A percentile compares a stretch with the other conserved stretches of the same genome.
Evolutionary conservation across 345 rosid species (phyloP).

Genomic region (Kernera saxatilis): DNA sequence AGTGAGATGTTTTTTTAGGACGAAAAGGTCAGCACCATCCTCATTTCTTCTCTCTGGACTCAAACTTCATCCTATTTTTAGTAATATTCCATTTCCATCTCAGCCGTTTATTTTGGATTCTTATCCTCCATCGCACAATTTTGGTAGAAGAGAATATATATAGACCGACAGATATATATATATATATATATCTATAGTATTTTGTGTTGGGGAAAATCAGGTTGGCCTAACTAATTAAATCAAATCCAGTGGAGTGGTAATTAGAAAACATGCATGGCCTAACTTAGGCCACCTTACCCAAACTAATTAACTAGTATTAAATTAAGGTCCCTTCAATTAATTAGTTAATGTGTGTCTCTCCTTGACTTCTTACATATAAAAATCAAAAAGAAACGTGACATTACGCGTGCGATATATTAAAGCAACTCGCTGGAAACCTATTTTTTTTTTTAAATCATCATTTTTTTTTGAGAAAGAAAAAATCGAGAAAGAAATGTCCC

Average conservation of each 20-base stretch:
- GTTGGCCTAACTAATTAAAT: constrained; percentile 21
- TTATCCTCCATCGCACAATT: constrained; percentile 5
- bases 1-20: constrained; percentile 5
- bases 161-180: not conserved
- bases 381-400: constrained; percentile 14
- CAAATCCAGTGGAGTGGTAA: constrained; percentile 11
- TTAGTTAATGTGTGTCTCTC: constrained; percentile 1
- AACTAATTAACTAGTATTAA: constrained; percentile 3
- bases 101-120: constrained; percentile 19
- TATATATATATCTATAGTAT: not conserved
- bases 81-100: constrained; percentile 14
- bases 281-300: constrained; percentile 27
- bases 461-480: no score
- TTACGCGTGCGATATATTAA: not conserved
- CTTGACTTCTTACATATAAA: not conserved
- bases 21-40: constrained; percentile 16
- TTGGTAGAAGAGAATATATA: not conserved
- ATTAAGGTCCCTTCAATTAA: not conserved
- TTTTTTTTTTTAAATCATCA: no score
- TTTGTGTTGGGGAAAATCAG: constrained; percentile 13
- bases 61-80: constrained; percentile 25
- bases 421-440: constrained; percentile 8
- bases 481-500: constrained; percentile 3
- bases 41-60: constrained; percentile 20
- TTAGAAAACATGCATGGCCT: constrained; percentile 27